Conservation (phyloP, 2,329 filamentous ascomycete genomes). For the Trichoderma hamatum region DNA sequence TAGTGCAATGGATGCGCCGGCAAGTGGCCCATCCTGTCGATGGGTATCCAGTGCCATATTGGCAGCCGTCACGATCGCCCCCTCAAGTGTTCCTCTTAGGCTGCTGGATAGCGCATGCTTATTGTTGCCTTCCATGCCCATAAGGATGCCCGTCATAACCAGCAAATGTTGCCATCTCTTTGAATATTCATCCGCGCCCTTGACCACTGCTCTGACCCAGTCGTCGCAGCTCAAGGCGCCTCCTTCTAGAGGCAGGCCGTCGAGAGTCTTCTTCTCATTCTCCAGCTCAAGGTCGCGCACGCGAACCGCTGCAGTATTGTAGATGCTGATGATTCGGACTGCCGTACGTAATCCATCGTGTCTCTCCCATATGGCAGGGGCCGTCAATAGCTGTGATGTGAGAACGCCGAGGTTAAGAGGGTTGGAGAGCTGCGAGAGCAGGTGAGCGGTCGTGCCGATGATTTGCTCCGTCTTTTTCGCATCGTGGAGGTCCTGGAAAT, state of each 20-base stretch:
- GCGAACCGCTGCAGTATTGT: constrained; percentile 66
- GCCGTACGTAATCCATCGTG: constrained; percentile 64
- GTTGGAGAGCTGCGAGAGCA: constrained; percentile 71
- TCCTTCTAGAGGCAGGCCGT: constrained; percentile 39
- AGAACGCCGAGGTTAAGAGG: constrained; percentile 74
- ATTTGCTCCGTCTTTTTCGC: constrained; percentile 57
- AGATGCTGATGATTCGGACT: constrained; percentile 69
- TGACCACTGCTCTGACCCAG: constrained; percentile 60
- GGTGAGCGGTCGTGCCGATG: constrained; percentile 66
- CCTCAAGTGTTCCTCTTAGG: constrained; percentile 69
- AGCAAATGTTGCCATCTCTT: constrained; percentile 81
- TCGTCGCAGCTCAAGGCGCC: constrained; percentile 52
- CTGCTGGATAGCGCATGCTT: constrained; percentile 64
- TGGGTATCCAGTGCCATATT: constrained; percentile 70
- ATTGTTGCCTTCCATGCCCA: constrained; percentile 71
- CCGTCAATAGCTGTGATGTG: constrained; percentile 70
- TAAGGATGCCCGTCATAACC: constrained; percentile 75
- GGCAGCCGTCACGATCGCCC: constrained; percentile 71
- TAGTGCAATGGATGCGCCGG: constrained; percentile 62
- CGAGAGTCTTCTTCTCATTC: constrained; percentile 33
- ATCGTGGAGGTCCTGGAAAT: constrained; percentile 58
- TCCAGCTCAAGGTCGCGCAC: constrained; percentile 54
- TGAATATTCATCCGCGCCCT: constrained; percentile 61
- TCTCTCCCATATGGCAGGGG: constrained; percentile 70
- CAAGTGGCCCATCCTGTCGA: constrained; percentile 45